These are phyloP conservation scores for Aegilops speltoides DNA, from an alignment of 176 grass and related monocot genomes.

Conservation along the genomic window DNA sequence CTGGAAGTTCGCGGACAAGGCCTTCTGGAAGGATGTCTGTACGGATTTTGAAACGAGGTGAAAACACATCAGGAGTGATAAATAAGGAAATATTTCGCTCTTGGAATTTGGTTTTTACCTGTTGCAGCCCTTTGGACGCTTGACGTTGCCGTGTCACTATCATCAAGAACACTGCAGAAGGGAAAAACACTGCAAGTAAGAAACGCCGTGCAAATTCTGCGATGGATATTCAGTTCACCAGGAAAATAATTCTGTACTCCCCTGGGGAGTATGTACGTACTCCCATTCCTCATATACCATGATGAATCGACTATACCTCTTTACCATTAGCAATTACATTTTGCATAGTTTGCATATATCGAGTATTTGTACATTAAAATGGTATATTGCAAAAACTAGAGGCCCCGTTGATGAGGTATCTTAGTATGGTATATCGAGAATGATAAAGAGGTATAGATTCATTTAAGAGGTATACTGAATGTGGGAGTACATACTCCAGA, in stretches of 20 bases:
- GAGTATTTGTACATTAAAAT: no score
- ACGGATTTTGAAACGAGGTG: neutral
- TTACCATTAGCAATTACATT: neutral
- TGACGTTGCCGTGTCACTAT: conserved; percentile 34
- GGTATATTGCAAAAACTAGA: no score
- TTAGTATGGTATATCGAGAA: no score
- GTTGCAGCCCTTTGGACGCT: conserved; percentile 13
- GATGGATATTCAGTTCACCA: conserved; percentile 14
- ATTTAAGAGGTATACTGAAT: no score
- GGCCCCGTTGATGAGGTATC: no score
- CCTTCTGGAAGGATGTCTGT: conserved; percentile 90
- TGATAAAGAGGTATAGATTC: no score
- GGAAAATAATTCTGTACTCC: neutral
- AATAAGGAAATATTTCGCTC: neutral
- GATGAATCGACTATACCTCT: neutral
- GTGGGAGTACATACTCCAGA: no score
- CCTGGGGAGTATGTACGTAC: no score
- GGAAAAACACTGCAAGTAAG: neutral
- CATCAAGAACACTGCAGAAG: conserved; percentile 72
- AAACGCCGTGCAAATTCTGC: neutral
- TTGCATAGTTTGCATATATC: no score
- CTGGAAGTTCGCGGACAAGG: conserved; percentile 83
- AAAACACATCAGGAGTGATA: neutral
- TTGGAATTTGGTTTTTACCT: conserved; percentile 28
- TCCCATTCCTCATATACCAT: neutral